phyloP scores from a whole-genome alignment of 345 rosid species.

The Noccaea caerulescens region DNA sequence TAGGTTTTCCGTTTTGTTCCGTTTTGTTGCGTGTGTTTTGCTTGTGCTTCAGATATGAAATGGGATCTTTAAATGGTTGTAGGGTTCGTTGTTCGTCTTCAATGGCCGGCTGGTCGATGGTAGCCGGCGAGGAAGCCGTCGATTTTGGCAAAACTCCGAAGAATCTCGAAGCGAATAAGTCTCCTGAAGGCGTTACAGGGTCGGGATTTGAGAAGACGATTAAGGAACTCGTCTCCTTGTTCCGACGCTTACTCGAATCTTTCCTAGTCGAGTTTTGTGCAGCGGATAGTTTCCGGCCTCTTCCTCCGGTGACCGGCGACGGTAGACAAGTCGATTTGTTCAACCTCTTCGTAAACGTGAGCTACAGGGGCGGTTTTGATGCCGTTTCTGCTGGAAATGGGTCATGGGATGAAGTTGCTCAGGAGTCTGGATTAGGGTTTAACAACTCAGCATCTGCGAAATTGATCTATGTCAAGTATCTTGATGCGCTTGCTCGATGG shows the following conservation, averaged over 20 bases:
- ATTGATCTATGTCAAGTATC: slow-evolving; percentile 56
- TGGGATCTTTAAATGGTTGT: slow-evolving; percentile 41
- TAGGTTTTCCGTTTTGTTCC: slow-evolving; percentile 15
- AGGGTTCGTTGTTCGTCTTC: slow-evolving; percentile 46
- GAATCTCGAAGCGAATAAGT: slow-evolving; percentile 19
- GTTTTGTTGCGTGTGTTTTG: background rate
- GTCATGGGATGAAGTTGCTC: slow-evolving; percentile 57
- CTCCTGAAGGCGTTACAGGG: slow-evolving; percentile 2
- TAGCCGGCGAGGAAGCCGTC: slow-evolving; percentile 39
- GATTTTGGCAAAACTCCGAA: slow-evolving; percentile 38
- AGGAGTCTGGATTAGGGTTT: slow-evolving; percentile 54
- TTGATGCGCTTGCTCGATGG: slow-evolving; percentile 54
- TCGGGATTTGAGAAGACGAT: slow-evolving; percentile 25
- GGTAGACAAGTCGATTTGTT: slow-evolving; percentile 58
- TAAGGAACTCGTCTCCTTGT: slow-evolving; percentile 38
- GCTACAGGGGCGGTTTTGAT: slow-evolving; percentile 53
- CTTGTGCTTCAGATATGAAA: background rate
- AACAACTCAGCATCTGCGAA: slow-evolving; percentile 44
- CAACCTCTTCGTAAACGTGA: slow-evolving; percentile 54
- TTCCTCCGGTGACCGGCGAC: slow-evolving; percentile 63
- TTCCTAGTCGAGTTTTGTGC: slow-evolving; percentile 46
- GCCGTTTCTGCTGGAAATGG: slow-evolving; percentile 49
- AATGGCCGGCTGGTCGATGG: slow-evolving; percentile 60
- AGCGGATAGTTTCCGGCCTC: slow-evolving; percentile 34
- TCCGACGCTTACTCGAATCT: slow-evolving; percentile 38